Conservation (phyloP, 371 early-diverging fungal genomes). For the Apophysomyces trapeziformis region DNA sequence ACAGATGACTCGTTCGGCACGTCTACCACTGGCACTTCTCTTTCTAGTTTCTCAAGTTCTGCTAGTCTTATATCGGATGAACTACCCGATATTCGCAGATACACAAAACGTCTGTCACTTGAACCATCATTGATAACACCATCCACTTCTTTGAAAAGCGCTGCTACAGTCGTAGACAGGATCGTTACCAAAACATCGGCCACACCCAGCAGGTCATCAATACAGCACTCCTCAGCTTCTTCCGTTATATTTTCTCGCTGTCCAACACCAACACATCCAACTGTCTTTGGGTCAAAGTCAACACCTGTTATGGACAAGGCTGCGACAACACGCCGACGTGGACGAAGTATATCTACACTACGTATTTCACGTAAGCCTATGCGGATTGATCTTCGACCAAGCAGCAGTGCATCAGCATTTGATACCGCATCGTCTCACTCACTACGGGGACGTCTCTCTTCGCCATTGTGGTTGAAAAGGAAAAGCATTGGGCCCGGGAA, state of each 20-base stretch:
- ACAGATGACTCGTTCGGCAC: slow-evolving; percentile 3
- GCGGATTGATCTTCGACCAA: slow-evolving; percentile 11
- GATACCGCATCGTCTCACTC: slow-evolving; percentile 1
- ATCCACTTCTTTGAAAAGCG: neutral
- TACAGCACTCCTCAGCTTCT: neutral
- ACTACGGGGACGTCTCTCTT: neutral
- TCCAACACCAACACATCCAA: neutral
- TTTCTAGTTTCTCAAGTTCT: slow-evolving; percentile 3
- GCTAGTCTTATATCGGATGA: neutral
- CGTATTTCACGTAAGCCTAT: slow-evolving; percentile 22
- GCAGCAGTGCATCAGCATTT: slow-evolving; percentile 5
- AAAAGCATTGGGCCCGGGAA: neutral
- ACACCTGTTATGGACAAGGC: slow-evolving; percentile 26
- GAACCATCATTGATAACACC: neutral
- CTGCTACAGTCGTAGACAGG: neutral
- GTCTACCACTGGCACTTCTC: neutral
- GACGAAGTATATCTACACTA: slow-evolving; percentile 36
- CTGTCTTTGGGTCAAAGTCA: slow-evolving; percentile 17
- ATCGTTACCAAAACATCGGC: neutral
- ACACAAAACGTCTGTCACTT: neutral
- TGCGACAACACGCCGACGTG: slow-evolving; percentile 34
- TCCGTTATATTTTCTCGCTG: neutral
- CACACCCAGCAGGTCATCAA: neutral
- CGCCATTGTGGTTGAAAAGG: slow-evolving; percentile 2
- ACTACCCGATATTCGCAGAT: neutral